Percentiles rank a stretch among this genome's conserved stretches.
phyloP scores from a whole-genome alignment of 225 moss, liverwort and hornwort species.

The Physcomitrium patens region DNA sequence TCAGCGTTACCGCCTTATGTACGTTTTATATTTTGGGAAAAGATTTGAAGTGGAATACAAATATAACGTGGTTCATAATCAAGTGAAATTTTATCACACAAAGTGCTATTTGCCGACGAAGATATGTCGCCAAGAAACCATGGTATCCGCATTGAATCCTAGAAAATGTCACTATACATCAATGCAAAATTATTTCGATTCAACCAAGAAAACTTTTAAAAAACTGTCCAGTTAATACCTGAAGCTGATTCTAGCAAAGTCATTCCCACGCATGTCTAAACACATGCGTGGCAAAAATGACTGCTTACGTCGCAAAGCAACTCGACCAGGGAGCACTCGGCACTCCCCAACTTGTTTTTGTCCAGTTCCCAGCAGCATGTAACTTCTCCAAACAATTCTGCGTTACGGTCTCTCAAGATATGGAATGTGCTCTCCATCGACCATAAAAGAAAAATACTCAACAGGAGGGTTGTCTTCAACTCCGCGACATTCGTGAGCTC shows the following conservation, averaged over 20 bases:
- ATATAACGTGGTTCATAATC: background rate
- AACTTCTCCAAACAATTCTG: slow-evolving; percentile 18
- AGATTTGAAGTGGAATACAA: background rate
- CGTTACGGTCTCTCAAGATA: background rate
- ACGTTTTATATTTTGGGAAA: background rate
- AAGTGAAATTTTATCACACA: background rate
- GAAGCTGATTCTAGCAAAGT: slow-evolving; percentile 3
- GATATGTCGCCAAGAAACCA: background rate
- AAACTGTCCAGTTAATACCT: slow-evolving; percentile 16
- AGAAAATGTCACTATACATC: slow-evolving; percentile 1
- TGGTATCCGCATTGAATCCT: slow-evolving; percentile 13
- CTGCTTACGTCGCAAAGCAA: slow-evolving; percentile 13
- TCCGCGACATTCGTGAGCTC: slow-evolving; percentile 17
- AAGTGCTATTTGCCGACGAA: background rate
- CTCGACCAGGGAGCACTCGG: slow-evolving; percentile 24
- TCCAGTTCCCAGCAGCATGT: slow-evolving; percentile 12
- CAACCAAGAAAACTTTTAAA: background rate
- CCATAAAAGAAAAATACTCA: slow-evolving; percentile 21
- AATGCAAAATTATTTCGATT: background rate
- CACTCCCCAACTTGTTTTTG: slow-evolving; percentile 9
- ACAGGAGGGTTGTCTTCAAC: slow-evolving; percentile 14
- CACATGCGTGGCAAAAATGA: slow-evolving; percentile 19
- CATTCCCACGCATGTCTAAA: slow-evolving; percentile 18
- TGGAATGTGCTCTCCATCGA: slow-evolving; percentile 21
- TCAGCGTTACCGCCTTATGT: too few relatives aligned